Conservation (phyloP, 2,329 filamentous ascomycete species). For the Venturia nashicola region DNA sequence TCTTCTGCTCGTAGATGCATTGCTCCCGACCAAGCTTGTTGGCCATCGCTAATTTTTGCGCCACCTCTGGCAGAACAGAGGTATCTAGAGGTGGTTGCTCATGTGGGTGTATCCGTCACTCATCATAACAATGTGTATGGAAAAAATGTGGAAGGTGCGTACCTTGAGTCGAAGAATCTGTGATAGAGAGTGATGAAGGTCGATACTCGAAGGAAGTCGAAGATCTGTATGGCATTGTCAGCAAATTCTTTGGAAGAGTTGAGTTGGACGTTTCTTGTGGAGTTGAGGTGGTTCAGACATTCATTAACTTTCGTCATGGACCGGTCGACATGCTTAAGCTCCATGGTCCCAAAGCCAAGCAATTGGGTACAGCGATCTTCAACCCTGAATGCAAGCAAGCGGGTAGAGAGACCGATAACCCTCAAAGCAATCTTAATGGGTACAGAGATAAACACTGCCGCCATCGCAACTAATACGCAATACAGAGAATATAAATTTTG, state of each 20-base stretch:
- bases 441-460: background rate
- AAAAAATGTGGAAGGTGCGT: no score
- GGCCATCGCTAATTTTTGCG: no score
- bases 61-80: no score
- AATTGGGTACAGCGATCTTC: background rate
- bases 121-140: no score
- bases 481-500: background rate
- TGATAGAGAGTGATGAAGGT: no score
- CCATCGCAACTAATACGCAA: background rate
- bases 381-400: background rate
- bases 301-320: background rate
- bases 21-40: no score
- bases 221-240: background rate
- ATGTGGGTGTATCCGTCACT: no score
- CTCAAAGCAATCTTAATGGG: background rate
- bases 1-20: no score
- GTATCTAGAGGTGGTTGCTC: no score
- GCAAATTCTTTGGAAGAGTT: background rate
- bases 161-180: no score
- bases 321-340: background rate
- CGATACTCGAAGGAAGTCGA: background rate
- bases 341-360: background rate
- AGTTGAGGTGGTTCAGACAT: background rate
- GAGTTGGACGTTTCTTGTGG: background rate
- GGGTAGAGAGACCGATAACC: background rate